Base-by-base conservation (phyloP, 2,329 filamentous ascomycete species). In the Penicillium sp. region DNA sequence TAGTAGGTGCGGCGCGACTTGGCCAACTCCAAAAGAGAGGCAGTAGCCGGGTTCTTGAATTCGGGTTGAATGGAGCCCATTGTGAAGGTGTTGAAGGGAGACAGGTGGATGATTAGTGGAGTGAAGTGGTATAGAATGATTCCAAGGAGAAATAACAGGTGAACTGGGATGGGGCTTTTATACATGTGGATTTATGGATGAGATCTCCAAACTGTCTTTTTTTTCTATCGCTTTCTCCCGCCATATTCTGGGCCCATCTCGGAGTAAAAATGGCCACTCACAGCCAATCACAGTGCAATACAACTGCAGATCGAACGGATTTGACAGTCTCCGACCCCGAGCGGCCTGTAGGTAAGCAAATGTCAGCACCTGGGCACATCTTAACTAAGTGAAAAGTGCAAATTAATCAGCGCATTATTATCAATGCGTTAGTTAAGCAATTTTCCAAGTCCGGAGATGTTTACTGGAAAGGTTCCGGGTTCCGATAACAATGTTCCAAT, bases 31-130 rank as follows among this genome's bases (percentile, higher is more conserved):
- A 65, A 49, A 31, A 66, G 59, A 52, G 58, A 53, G 55, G 59
- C 43, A 24, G 63, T 66, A 43, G 63, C 61, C 24, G 62, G 39
- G 60, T 65, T 66, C 54, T 63, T 66, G 58, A 64, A 66, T 57
- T 61, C 57, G 32, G 54, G 47, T 46, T 66, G 43, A 69, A 55
- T 48, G 38, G 61, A 64, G 56, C 60, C 60, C 63, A 75, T 73
- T 43, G 60, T 71, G 57, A 64, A 66, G 21, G 65, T 62, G 3
- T 66, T 17, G 3, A 34, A 7, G 4, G 45, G 13, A 15, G n/a
- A 17, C 1, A 33, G 22, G n/a, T 33, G n/a, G n/a, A 4, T 26
- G 5, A 22, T 35, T 37, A n/a, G 15, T 15, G 31, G 26, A 21
- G 24, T 41, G 31, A 47, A 41, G 37, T 41, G 31, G 4, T 44